A percentile compares a stretch with the other conserved stretches of the same genome.
These are phyloP conservation scores for Kokia cookei DNA, from an alignment of 441 rosid species.

Conservation along the genomic window DNA sequence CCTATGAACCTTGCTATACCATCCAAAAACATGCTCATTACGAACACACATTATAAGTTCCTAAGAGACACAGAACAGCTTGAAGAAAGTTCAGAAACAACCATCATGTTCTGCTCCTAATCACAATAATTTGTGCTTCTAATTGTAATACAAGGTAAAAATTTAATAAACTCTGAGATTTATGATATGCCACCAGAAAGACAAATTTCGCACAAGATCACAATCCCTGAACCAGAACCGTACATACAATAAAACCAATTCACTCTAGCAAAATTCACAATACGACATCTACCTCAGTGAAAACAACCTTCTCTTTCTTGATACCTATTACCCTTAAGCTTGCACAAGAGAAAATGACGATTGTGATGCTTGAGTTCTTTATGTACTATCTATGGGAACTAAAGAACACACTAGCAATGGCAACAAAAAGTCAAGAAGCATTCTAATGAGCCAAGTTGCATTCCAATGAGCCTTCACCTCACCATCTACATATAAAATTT, in stretches of 20 bases:
- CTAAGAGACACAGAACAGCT: neutral
- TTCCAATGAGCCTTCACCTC: neutral
- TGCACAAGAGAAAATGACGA: neutral
- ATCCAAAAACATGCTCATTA: constrained; percentile 13
- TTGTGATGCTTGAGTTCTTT: neutral
- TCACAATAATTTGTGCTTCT: constrained; percentile 1
- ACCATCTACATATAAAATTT: neutral
- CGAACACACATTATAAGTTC: constrained; percentile 6
- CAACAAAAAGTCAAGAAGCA: neutral
- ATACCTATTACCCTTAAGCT: neutral
- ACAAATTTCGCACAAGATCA: neutral
- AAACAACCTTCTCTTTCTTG: neutral
- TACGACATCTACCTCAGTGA: neutral
- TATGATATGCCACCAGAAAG: neutral
- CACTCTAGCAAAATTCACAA: neutral
- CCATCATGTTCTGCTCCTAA: neutral
- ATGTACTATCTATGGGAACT: neutral
- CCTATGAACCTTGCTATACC: constrained; percentile 23
- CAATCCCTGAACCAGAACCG: neutral
- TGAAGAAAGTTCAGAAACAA: neutral
- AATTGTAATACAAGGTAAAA: neutral
- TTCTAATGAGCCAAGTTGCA: neutral
- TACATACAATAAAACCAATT: neutral
- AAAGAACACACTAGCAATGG: neutral
- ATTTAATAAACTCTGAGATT: neutral